phyloP scores from a whole-genome alignment of 2,329 filamentous ascomycete genomes.

The Colletotrichum plurivorum region DNA sequence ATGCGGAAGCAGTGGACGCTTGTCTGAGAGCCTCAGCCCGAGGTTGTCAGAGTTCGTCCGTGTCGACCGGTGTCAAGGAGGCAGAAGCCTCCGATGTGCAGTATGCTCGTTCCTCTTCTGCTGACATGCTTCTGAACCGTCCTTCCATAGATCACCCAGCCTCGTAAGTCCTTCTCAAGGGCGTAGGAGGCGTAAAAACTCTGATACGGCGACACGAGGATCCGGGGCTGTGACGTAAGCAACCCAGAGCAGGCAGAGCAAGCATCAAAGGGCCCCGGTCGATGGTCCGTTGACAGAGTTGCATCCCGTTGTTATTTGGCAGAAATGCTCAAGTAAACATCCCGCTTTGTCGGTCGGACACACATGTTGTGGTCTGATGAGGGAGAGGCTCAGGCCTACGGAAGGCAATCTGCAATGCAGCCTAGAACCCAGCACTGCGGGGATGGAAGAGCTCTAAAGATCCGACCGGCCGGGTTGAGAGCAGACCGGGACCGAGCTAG shows the following conservation, averaged over 20 bases:
- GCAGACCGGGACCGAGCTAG: constrained; percentile 11
- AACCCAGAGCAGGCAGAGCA: not conserved
- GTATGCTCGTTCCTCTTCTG: constrained; percentile 1
- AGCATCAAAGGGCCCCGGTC: constrained; percentile 13
- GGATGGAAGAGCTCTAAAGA: not conserved
- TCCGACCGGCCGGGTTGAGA: not conserved
- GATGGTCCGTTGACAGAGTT: constrained; percentile 19
- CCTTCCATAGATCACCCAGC: not conserved
- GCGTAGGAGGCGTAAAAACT: not conserved
- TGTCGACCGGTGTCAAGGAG: not conserved
- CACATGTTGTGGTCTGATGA: constrained; percentile 12
- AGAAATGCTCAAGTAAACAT: not conserved
- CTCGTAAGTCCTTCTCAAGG: not conserved
- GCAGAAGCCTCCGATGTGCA: not conserved
- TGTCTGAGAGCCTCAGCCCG: constrained; percentile 8
- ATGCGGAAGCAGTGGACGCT: constrained; percentile 8
- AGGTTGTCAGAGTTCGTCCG: not conserved
- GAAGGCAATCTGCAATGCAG: not conserved
- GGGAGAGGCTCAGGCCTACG: constrained; percentile 4
- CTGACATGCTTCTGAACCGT: constrained; percentile 2
- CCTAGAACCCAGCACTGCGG: not conserved
- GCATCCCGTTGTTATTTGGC: constrained; percentile 5
- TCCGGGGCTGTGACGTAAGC: not conserved
- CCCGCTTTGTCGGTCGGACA: not conserved
- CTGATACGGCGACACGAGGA: constrained; percentile 26